A percentile compares a stretch with the other conserved stretches of the same genome.
phyloP scores from a whole-genome alignment of 2,329 filamentous ascomycete genomes.

The Aspergillus udagawae region DNA sequence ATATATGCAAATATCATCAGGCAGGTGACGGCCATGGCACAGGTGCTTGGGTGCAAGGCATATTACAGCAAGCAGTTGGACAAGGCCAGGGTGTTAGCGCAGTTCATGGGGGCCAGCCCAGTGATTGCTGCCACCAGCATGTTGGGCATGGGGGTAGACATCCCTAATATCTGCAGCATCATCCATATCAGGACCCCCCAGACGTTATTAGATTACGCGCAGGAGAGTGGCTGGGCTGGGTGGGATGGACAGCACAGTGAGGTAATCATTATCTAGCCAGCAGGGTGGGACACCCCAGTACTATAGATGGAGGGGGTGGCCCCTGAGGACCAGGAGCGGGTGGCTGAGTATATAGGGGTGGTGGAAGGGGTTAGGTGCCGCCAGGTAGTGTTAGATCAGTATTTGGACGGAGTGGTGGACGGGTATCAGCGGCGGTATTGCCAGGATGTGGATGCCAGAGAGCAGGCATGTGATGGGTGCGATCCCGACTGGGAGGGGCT shows the following conservation, averaged over 20 bases:
- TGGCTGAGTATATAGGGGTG: background rate
- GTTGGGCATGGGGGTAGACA: conserved; percentile 7
- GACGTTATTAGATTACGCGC: conserved; percentile 4
- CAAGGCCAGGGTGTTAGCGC: background rate
- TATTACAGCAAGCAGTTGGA: background rate
- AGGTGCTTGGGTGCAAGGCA: background rate
- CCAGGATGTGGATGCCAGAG: background rate
- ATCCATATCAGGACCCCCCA: conserved; percentile 3
- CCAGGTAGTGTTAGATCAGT: background rate
- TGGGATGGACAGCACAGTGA: conserved; percentile 1
- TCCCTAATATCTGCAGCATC: conserved; percentile 8
- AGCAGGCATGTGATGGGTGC: background rate
- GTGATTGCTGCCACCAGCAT: background rate
- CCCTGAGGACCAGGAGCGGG: background rate
- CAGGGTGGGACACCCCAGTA: background rate
- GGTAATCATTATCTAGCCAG: conserved; percentile 5
- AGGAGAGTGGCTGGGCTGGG: conserved; percentile 6
- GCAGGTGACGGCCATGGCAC: background rate
- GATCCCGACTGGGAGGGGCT: background rate
- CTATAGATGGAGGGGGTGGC: background rate
- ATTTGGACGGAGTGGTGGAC: background rate
- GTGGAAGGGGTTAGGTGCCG: background rate
- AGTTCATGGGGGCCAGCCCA: too few species aligned
- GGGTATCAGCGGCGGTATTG: background rate
- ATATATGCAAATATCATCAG: background rate